Evolutionary conservation across 306 rosid species (phyloP), one percentile per base, ranked within the genome.

Genomic region (Rosa chinensis): DNA sequence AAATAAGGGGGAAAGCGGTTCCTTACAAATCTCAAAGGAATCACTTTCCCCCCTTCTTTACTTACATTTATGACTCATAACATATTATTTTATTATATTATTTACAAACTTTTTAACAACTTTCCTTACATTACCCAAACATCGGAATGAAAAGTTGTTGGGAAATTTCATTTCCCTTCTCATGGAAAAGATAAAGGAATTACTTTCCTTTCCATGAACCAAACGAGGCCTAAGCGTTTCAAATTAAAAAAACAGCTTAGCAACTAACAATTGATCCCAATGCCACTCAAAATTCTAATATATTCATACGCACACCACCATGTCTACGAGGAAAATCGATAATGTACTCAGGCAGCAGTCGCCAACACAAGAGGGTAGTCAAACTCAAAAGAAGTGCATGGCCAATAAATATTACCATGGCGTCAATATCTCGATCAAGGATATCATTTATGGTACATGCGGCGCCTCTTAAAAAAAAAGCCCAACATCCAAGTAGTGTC

Each of bases 401-500:
- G 75, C 45, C 11, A 50, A 12, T 47, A 59, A 77, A 58, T 40
- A 44, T 75, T 83, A 87, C 99, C 92, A 64, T 88, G 62, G 85
- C 84, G 84, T 94, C 99, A 76, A 94, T 92, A 76, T 94, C 96
- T 52, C 84, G 93, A 78, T 91, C 97, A 68, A 94, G 86, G 56
- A 94, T 94, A 76, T 94, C 99, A 74, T 94, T 94, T 66, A 92
- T 5, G 45, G 97, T 94, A 86, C 95, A 94, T 20, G 95, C 97
- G 9, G 97, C 97, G 17, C 97, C 97, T 85, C 99, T 87, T 44
- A 92, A 84, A 80, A 92, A 94, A 82, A 94, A 81, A 61, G 97
- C 93, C 58, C 97, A 97, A 74, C 89, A 87, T 69, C 93, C 99
- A 86, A 94, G 91, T 62, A 94, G 77, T 18, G 79, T 52, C 84